Conservation (phyloP, 805 yeast species). For the Zygoascus flipseniorum region DNA sequence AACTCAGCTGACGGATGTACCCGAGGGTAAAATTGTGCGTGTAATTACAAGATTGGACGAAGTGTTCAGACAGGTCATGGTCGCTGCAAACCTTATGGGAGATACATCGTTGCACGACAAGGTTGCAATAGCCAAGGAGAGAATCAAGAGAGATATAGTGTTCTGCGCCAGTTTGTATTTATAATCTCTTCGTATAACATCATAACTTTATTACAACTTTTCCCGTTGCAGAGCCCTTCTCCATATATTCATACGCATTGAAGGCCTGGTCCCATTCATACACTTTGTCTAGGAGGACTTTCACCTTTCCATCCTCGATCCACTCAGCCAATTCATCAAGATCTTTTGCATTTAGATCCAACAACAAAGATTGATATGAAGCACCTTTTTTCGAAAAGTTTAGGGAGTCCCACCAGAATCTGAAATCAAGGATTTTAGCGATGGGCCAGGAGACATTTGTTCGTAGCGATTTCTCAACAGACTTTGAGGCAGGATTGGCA, state of each 20-base stretch:
- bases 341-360: slow-evolving; percentile 2
- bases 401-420: not conserved
- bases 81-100: slow-evolving; percentile 91
- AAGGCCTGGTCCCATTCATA: slow-evolving; percentile 8
- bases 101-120: slow-evolving; percentile 83
- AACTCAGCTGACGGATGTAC: slow-evolving; percentile 79
- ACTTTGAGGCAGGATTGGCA: slow-evolving; percentile 5
- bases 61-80: slow-evolving; percentile 87
- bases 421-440: not conserved
- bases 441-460: not conserved
- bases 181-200: slow-evolving; percentile 26
- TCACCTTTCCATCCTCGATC: slow-evolving; percentile 13
- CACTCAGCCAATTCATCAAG: slow-evolving; percentile 3
- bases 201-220: not conserved
- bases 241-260: slow-evolving; percentile 6
- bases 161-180: slow-evolving; percentile 92
- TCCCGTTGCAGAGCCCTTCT: not conserved
- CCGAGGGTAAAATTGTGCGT: slow-evolving; percentile 94
- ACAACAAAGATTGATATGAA: slow-evolving; percentile 1
- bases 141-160: slow-evolving; percentile 92
- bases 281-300: slow-evolving; percentile 10
- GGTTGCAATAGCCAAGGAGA: slow-evolving; percentile 88
- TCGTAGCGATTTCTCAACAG: not conserved
- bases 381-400: not conserved
- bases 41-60: slow-evolving; percentile 93